A percentile compares a stretch with the other conserved stretches of the same genome.
Evolutionary conservation across 345 rosid species (phyloP).

Genomic region (Erucastrum elatum): DNA sequence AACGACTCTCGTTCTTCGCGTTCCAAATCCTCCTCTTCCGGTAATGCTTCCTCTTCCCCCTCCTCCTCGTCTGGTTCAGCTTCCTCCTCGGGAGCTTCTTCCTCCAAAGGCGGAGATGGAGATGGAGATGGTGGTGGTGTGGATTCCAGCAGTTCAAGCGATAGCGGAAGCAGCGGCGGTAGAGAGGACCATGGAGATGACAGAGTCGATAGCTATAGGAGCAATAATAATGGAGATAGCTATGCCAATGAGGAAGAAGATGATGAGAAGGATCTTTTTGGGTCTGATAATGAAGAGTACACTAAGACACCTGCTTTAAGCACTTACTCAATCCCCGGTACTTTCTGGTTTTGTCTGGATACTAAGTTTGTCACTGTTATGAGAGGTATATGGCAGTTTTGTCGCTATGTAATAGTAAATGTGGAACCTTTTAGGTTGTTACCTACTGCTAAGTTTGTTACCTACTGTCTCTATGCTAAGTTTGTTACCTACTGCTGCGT

Average conservation of each 20-base stretch:
- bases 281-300: conserved; percentile 86
- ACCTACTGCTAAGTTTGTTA: too few species aligned
- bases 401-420: too few species aligned
- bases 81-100: conserved; percentile 37
- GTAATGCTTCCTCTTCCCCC: conserved; percentile 55
- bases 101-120: conserved; percentile 28
- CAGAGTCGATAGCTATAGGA: conserved; percentile 33
- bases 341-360: neutral
- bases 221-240: conserved; percentile 24
- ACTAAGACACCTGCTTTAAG: conserved; percentile 69
- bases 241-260: conserved; percentile 46
- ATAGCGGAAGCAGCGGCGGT: conserved; percentile 47
- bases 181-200: conserved; percentile 54
- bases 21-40: conserved; percentile 47
- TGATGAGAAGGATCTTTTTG: conserved; percentile 67
- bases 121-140: conserved; percentile 39
- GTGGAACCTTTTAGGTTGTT: too few species aligned
- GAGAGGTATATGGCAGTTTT: too few species aligned
- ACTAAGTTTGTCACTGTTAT: neutral
- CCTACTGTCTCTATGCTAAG: too few species aligned
- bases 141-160: conserved; percentile 50
- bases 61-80: conserved; percentile 45
- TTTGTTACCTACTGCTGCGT: too few species aligned
- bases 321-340: conserved; percentile 55
- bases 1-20: conserved; percentile 50